Evolutionary conservation across 352 stramenopile genomes (phyloP), one percentile per base, ranked within the genome.

Genomic region (Phytopythium aichiense): DNA sequence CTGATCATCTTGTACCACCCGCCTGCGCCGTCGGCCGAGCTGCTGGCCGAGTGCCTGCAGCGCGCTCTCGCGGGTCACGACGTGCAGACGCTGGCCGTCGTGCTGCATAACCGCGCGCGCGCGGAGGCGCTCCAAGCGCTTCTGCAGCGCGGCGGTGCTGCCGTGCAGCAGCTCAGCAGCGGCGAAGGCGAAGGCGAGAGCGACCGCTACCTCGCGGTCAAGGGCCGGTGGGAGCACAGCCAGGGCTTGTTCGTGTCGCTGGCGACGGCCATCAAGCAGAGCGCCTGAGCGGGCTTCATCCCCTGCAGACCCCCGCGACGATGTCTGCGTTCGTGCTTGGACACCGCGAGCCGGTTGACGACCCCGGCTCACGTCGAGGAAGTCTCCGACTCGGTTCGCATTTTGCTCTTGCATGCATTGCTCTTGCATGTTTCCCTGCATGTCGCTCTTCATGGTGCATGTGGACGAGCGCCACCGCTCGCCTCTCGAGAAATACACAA

Each of bases 1-100:
- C 79, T 94, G 7, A 84, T 87, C 61, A 64, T 94, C 48, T 71
- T 92, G 30, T 94, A 91, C 67, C 79, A 92, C 54, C 84, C 79
- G n/a, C 81, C 84, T n/a, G 67, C 83, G 9, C 81, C 83, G 23
- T 70, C 84, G 1, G 69, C 80, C 1, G 77, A 91, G 51, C 66
- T 93, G 37, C 73, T 94, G 13, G 77, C 79, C 0, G 77, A 89
- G 46, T 90, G 81, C 33, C 69, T 94, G 6, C 61, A 77, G 55
- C 78, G 79, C 28, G 79, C 79, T 0, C 66, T 94, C 54, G 59
- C 63, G n/a, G 73, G 68, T 28, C 86, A 94, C 58, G 62, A 82
- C 50, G 58, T 86, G 13, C 56, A 84, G 38, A 78, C 86, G 53
- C 73, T 94, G 22, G 74, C 74, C 12, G 48, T 81, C n/a, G 69